phyloP scores from a whole-genome alignment of 1,139 yeast genomes.

The Cylindricascospora bacillispora region DNA sequence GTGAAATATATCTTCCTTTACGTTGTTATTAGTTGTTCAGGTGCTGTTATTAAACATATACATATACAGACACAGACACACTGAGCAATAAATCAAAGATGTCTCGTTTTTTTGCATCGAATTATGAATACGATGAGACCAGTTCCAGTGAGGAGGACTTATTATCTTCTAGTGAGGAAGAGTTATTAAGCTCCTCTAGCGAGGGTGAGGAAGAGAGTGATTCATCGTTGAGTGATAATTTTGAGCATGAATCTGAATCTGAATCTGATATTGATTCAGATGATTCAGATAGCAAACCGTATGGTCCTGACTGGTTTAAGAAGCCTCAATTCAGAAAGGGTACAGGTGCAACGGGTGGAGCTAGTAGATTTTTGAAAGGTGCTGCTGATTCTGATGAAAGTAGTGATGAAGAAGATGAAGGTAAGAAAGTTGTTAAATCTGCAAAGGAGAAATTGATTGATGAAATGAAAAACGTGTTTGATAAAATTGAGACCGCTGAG shows the following conservation, averaged over 20 bases:
- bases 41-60: too few relatives aligned
- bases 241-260: constrained; percentile 25
- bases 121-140: constrained; percentile 44
- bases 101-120: constrained; percentile 58
- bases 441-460: constrained; percentile 88
- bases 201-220: constrained; percentile 30
- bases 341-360: constrained; percentile 17
- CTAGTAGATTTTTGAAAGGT: constrained; percentile 24
- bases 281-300: constrained; percentile 30
- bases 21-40: too few relatives aligned
- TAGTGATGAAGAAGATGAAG: constrained; percentile 43
- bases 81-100: constrained; percentile 21
- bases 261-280: constrained; percentile 38
- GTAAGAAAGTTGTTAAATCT: constrained; percentile 76
- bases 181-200: constrained; percentile 37
- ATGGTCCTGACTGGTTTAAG: constrained; percentile 30
- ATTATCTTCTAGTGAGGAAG: constrained; percentile 60
- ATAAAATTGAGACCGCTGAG: constrained; percentile 57
- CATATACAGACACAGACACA: too few relatives aligned
- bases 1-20: too few relatives aligned
- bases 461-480: constrained; percentile 62
- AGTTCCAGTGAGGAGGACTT: constrained; percentile 68
- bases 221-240: constrained; percentile 16
- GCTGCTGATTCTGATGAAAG: constrained; percentile 31
- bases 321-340: constrained; percentile 30